Evolutionary conservation across 2,329 filamentous ascomycete genomes (phyloP).

Genomic region (Fusarium annulatum): DNA sequence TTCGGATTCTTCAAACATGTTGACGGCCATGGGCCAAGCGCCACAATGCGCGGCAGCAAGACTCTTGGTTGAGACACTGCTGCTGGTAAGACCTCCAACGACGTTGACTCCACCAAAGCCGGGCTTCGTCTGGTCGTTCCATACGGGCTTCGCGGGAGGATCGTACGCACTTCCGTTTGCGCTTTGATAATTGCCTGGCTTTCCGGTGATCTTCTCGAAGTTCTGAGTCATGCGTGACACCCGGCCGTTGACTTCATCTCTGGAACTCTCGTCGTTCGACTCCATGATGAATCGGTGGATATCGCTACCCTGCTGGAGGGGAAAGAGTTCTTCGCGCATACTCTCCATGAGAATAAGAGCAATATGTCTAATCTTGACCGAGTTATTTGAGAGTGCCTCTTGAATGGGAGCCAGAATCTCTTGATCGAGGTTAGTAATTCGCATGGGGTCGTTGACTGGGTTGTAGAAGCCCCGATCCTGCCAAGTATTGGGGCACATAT

Average conservation of each 20-base stretch:
- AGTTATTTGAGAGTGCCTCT: constrained; percentile 37
- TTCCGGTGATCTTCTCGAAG: constrained; percentile 37
- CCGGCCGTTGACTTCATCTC: constrained; percentile 46
- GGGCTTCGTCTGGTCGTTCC: constrained; percentile 33
- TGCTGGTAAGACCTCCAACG: constrained; percentile 53
- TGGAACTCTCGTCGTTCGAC: constrained; percentile 45
- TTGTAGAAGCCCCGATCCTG: constrained; percentile 47
- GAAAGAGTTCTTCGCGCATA: constrained; percentile 58
- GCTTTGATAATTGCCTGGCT: constrained; percentile 26
- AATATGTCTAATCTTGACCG: constrained; percentile 56
- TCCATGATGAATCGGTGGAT: constrained; percentile 50
- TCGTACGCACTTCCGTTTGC: constrained; percentile 43
- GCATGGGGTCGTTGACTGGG: constrained; percentile 53
- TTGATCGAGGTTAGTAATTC: constrained; percentile 53
- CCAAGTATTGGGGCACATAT: constrained; percentile 25
- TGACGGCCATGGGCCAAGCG: constrained; percentile 53
- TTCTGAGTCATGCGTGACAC: constrained; percentile 46
- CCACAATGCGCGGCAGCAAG: constrained; percentile 56
- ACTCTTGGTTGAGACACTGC: constrained; percentile 58
- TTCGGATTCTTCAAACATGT: constrained; percentile 55
- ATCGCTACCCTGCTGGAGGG: constrained; percentile 53
- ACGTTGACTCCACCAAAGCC: constrained; percentile 53
- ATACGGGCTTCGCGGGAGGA: constrained; percentile 39
- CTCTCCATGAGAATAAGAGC: constrained; percentile 57
- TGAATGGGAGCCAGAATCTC: constrained; percentile 45